Evolutionary conservation across 352 stramenopile species (phyloP), one percentile per base, ranked within the genome.

Genomic region (Globisporangium yorkense): DNA sequence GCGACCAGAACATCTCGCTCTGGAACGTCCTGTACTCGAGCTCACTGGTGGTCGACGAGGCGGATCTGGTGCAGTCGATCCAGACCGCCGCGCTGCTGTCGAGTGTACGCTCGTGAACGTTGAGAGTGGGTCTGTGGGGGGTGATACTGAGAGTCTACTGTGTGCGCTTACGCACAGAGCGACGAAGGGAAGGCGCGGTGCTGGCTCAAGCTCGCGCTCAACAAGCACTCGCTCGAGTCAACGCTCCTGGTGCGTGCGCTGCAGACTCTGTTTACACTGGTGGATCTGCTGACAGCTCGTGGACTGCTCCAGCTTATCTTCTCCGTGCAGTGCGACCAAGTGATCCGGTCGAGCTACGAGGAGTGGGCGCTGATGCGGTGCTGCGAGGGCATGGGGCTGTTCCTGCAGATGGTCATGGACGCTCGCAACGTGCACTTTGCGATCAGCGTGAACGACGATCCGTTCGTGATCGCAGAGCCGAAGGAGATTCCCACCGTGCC

Each of bases 291-390:
- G 12, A n/a, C 39, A n/a, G 39, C 13, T 47, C 7, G 45, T 27
- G n/a, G 24, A 27, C 24, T 27, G 24, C 24, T 27, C 24, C 59
- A 91, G 80, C 87, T 88, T 56, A 86, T 92, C 27, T 88, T 87
- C 44, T 92, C 81, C 0, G 77, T 85, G 64, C 59, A 74, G 1
- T 92, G 81, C 37, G 84, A 92, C 54, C 67, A 87, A 59, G 66
- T 94, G 47, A 80, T 91, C 33, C 74, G 71, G 21, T 69, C 80
- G 13, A 92, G 73, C 50, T 94, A 92, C 56, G 81, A 94, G 24
- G 80, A 94, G n/a, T 87, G 76, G 75, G 77, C 84, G n/a, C 61
- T 94, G 1, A 72, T 91, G 65, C 80, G 84, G 5, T 91, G 77
- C 56, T 76, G 67, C 3, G 82, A 94, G 71, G 79, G 78, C 15